phyloP scores from a whole-genome alignment of 768 basidiomycete species.

The Lyophyllum atratum region DNA sequence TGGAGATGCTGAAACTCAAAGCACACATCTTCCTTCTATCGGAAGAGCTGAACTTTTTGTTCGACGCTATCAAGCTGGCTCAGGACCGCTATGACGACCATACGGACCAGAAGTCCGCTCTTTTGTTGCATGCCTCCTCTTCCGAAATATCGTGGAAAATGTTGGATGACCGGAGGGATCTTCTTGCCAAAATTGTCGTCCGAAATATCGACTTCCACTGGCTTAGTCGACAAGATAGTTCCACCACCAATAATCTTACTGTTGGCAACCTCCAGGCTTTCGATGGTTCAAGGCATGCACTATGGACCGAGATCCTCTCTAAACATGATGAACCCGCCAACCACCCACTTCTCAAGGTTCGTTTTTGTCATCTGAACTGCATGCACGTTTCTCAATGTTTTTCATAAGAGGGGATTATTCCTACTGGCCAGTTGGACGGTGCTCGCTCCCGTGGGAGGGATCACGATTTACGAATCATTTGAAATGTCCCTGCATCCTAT shows the following conservation, averaged over 20 bases:
- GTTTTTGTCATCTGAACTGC: constrained; percentile 10
- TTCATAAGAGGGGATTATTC: constrained; percentile 72
- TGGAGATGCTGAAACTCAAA: constrained; percentile 67
- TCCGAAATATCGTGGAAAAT: constrained; percentile 92
- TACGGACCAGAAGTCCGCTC: constrained; percentile 75
- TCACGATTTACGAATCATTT: constrained; percentile 84
- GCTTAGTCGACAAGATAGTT: constrained; percentile 86
- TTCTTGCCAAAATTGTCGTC: constrained; percentile 86
- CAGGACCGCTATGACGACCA: constrained; percentile 72
- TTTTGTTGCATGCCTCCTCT: constrained; percentile 79
- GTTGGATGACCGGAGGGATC: constrained; percentile 69
- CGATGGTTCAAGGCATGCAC: constrained; percentile 79
- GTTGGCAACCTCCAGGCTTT: constrained; percentile 82
- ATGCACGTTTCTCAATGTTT: not conserved
- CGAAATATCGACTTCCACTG: constrained; percentile 78
- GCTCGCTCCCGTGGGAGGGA: constrained; percentile 91
- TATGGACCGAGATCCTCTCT: constrained; percentile 86
- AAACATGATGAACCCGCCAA: constrained; percentile 72
- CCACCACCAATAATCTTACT: constrained; percentile 74
- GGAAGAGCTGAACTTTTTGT: constrained; percentile 81
- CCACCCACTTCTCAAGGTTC: constrained; percentile 73
- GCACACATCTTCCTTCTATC: constrained; percentile 71
- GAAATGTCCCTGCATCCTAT: constrained; percentile 84
- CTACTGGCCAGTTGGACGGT: constrained; percentile 78
- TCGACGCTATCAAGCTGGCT: constrained; percentile 83